Base-by-base conservation (phyloP, 306 rosid genomes). In the Ormosia semicastrata region DNA sequence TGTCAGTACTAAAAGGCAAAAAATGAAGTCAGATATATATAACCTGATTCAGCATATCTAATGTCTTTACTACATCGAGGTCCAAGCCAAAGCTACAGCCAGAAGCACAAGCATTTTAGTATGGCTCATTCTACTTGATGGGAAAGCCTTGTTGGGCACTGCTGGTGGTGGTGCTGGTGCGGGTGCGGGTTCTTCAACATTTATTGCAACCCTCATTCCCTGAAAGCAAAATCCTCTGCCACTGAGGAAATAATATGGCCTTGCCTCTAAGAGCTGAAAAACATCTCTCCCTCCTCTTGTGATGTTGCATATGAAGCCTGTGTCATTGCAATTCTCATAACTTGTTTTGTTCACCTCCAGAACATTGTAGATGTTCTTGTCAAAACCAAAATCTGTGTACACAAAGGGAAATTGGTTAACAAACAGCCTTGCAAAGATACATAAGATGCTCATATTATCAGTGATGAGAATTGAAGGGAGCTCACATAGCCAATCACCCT, bases 401-500 rank as follows among this genome's bases (percentile, higher is more conserved):
- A 56, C 24, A 80, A n/a, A 36, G 17, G 44, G 11, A 49, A 71
- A 74, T n/a, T n/a, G 7, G 40, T 75, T 62, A 66, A 5, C 36
- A 5, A 37, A 46, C 10, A 50, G 12, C 37, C 7, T 46, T 46
- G 11, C 4, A 62, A 33, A 13, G 7, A 54, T 12, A 11, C 13
- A 43, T 15, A 73, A 66, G 71, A 47, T 64, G 18, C 1, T 75
- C 3, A 7, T 79, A 18, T 6, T n/a, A 33, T 56, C 0, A 29
- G 14, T 34, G 4, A 58, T 43, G 57, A 41, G 52, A 62, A 46
- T n/a, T 44, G 64, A 78, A 41, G 57, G 53, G 3, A 40, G 44
- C 91, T 70, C 87, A 92, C 94, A 90, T 8, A 92, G 75, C 94
- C 92, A 92, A 72, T 92, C 94, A 62, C 88, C 92, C 67, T 66